Evolutionary conservation across 176 grass and related monocot genomes (phyloP).

Genomic region (Musa schizocarpa): DNA sequence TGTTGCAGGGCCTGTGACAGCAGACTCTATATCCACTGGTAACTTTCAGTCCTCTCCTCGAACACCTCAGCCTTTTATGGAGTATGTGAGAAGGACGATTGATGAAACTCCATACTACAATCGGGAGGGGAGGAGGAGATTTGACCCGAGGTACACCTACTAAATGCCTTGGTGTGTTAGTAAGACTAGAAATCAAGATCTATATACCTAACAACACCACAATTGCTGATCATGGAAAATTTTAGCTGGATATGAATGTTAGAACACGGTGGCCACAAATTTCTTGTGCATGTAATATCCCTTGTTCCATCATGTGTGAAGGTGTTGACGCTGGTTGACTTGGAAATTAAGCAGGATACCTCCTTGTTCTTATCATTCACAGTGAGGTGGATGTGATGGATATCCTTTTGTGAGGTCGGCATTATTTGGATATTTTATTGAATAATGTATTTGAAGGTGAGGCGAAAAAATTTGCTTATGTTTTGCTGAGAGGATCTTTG

Average conservation of each 20-base stretch:
- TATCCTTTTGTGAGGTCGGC: too few relatives aligned
- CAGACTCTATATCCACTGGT: constrained; percentile 27
- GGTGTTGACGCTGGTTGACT: too few relatives aligned
- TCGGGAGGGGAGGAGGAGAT: constrained; percentile 54
- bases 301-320: too few relatives aligned
- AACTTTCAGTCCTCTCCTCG: constrained; percentile 34
- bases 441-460: too few relatives aligned
- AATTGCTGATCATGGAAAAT: not conserved
- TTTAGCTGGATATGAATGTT: not conserved
- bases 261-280: not conserved
- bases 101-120: constrained; percentile 91
- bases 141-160: constrained; percentile 76
- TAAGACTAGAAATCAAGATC: not conserved
- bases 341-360: too few relatives aligned
- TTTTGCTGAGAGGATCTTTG: too few relatives aligned
- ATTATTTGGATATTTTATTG: too few relatives aligned
- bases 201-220: not conserved
- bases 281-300: too few relatives aligned
- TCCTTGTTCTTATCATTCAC: too few relatives aligned
- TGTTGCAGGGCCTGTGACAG: constrained; percentile 10
- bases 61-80: constrained; percentile 69
- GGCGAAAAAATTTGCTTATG: too few relatives aligned
- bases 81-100: constrained; percentile 87
- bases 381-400: too few relatives aligned
- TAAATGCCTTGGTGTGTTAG: too few relatives aligned